Conservation (phyloP, 371 early-diverging fungal genomes). For the Mortierella sp. region DNA sequence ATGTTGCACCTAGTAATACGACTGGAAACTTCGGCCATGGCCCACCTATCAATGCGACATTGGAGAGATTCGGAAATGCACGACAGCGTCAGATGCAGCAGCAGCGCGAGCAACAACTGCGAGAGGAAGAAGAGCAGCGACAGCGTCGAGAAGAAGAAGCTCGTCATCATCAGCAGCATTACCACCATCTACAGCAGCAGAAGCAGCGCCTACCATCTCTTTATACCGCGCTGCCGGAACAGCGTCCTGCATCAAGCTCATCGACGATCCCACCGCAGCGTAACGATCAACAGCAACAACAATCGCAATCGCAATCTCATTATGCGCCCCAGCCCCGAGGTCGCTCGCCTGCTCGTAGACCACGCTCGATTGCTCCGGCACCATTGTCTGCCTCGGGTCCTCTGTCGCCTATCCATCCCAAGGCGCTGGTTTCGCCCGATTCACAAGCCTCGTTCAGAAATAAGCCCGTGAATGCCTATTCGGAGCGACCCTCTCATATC, state of each 20-base stretch:
- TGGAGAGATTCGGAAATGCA: conserved; percentile 28
- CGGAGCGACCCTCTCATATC: background rate
- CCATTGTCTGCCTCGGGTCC: conserved; percentile 5
- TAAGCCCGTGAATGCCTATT: background rate
- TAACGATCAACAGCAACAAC: background rate
- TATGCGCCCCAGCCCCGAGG: no score
- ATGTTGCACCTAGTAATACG: conserved; percentile 47
- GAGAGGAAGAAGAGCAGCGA: conserved; percentile 12
- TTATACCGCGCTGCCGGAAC: conserved; percentile 46
- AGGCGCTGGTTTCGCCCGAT: background rate
- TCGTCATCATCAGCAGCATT: conserved; percentile 10
- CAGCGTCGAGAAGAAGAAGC: conserved; percentile 12
- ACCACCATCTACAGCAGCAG: conserved; percentile 25
- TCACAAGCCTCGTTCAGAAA: background rate
- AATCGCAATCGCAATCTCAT: no score
- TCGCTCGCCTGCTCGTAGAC: conserved; percentile 1
- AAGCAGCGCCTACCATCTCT: conserved; percentile 36
- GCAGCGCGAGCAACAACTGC: conserved; percentile 15
- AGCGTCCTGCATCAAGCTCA: conserved; percentile 16
- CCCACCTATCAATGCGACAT: conserved; percentile 34
- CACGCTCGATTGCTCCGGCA: conserved; percentile 34
- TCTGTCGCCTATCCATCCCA: conserved; percentile 10
- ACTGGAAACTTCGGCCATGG: conserved; percentile 51
- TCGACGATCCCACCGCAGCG: background rate
- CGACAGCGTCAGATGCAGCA: conserved; percentile 29